Percentiles rank a stretch among this genome's conserved stretches.
Conservation (phyloP, 1,139 yeast genomes). For the Nakaseomyces kungkrabaensis region DNA sequence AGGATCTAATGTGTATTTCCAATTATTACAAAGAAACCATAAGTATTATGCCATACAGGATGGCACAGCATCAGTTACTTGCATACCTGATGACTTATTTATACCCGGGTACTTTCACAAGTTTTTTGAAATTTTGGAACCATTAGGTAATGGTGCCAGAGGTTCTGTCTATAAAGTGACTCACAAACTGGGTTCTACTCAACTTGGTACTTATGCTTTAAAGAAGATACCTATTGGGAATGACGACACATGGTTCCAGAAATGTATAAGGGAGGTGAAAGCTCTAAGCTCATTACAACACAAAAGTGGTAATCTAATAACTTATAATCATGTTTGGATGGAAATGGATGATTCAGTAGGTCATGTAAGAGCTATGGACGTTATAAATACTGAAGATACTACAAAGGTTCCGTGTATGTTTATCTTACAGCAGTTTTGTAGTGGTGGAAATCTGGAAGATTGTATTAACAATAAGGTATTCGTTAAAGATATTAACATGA, state of each 20-base stretch:
- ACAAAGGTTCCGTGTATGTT: constrained; percentile 64
- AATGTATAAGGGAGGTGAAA: constrained; percentile 69
- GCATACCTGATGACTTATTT: constrained; percentile 33
- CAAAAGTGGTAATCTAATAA: constrained; percentile 54
- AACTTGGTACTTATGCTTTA: constrained; percentile 71
- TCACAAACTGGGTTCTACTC: constrained; percentile 56
- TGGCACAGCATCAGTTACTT: background rate
- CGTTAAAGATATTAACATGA: constrained; percentile 21
- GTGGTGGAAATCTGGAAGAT: constrained; percentile 78
- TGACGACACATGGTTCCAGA: constrained; percentile 54
- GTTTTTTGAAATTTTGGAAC: constrained; percentile 46
- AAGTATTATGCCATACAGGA: constrained; percentile 8
- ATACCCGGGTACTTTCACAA: constrained; percentile 66
- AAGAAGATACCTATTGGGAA: constrained; percentile 80
- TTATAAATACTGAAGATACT: constrained; percentile 8
- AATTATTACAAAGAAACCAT: constrained; percentile 11
- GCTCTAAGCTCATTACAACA: constrained; percentile 40
- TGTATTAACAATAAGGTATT: constrained; percentile 36
- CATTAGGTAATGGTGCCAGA: constrained; percentile 72
- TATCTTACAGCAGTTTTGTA: constrained; percentile 77
- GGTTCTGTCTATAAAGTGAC: constrained; percentile 79
- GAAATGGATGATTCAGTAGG: constrained; percentile 47
- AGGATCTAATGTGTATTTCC: constrained; percentile 3
- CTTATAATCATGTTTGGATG: constrained; percentile 87
- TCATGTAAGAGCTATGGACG: constrained; percentile 14